Evolutionary conservation across 495 filamentous ascomycete species (phyloP).

Genomic region (Staphylotrichum longicolle): DNA sequence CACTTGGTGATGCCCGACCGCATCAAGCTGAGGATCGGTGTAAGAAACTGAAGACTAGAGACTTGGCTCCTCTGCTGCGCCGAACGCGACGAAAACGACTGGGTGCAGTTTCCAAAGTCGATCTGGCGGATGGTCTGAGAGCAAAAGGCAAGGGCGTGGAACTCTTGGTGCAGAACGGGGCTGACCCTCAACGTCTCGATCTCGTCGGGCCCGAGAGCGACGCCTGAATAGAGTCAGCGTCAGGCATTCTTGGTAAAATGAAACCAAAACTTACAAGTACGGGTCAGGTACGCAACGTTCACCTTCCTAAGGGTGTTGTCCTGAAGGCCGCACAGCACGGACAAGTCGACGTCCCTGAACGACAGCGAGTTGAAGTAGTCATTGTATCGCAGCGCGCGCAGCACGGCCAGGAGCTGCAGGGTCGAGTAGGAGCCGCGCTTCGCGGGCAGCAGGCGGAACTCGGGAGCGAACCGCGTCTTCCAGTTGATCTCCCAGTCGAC

Average conservation of each 20-base stretch:
- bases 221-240: constrained; percentile 26
- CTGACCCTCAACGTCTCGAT: constrained; percentile 39
- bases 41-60: constrained; percentile 31
- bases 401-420: constrained; percentile 77
- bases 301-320: constrained; percentile 32
- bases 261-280: constrained; percentile 27
- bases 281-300: constrained; percentile 35
- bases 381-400: constrained; percentile 88
- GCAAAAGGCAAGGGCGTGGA: constrained; percentile 47
- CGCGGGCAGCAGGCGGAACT: constrained; percentile 75
- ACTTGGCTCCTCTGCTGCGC: constrained; percentile 1
- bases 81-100: constrained; percentile 16
- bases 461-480: constrained; percentile 74
- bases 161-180: constrained; percentile 46
- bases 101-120: constrained; percentile 41
- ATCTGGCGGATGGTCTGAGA: constrained; percentile 46
- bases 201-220: constrained; percentile 34
- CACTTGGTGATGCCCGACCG: constrained; percentile 33
- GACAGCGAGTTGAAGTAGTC: constrained; percentile 85
- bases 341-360: constrained; percentile 69
- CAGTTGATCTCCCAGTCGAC: constrained; percentile 78
- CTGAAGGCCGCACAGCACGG: constrained; percentile 32
- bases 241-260: background rate
- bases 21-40: constrained; percentile 34
- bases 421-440: constrained; percentile 62